These are phyloP conservation scores for Alnus rubra DNA, from an alignment of 306 rosid species.

Conservation along the genomic window DNA sequence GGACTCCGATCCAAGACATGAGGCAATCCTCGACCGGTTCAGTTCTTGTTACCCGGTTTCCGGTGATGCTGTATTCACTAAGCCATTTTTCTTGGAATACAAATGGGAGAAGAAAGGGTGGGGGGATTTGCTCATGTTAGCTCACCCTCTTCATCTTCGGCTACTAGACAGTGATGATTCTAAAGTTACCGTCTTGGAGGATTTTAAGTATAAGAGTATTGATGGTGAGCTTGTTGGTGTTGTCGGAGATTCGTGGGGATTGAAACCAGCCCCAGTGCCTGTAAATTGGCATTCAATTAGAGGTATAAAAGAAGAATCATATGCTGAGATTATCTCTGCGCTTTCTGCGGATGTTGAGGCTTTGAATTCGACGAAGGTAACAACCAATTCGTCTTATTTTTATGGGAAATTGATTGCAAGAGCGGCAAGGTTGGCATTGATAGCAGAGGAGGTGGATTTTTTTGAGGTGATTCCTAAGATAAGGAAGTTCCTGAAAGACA, in stretches of 20 bases:
- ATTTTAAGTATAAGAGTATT: too few relatives aligned
- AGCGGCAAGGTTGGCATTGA: constrained; percentile 81
- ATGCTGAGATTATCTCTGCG: constrained; percentile 56
- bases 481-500: constrained; percentile 52
- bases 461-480: constrained; percentile 58
- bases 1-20: constrained; percentile 29
- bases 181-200: too few relatives aligned
- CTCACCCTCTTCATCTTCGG: too few relatives aligned
- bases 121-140: constrained; percentile 43
- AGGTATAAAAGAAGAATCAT: constrained; percentile 29
- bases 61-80: constrained; percentile 54
- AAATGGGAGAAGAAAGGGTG: constrained; percentile 77
- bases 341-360: constrained; percentile 62
- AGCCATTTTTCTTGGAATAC: constrained; percentile 63
- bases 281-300: too few relatives aligned
- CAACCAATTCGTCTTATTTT: constrained; percentile 47
- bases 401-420: constrained; percentile 78
- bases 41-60: constrained; percentile 72
- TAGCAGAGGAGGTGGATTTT: constrained; percentile 76
- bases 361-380: constrained; percentile 37
- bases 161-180: too few relatives aligned
- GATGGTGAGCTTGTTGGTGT: too few relatives aligned
- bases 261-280: too few relatives aligned
- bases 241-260: too few relatives aligned
- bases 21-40: constrained; percentile 52